These are phyloP conservation scores for Hericium alpestre DNA, from an alignment of 768 basidiomycete species.

Conservation along the genomic window DNA sequence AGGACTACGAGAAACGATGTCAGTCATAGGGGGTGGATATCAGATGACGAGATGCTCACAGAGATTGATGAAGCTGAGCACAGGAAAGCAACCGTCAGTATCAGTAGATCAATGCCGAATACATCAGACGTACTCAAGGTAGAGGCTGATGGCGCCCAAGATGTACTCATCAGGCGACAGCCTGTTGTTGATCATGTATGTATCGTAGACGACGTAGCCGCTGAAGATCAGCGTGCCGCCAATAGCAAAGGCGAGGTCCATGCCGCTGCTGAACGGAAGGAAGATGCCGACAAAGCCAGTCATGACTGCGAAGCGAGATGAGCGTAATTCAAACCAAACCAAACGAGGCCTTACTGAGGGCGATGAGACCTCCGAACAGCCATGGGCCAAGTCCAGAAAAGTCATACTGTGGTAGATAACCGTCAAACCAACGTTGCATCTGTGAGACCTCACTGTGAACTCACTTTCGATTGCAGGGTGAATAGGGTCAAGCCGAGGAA, in stretches of 20 bases:
- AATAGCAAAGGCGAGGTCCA: slow-evolving; percentile 73
- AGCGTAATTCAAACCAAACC: background rate
- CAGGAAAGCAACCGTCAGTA: slow-evolving; percentile 11
- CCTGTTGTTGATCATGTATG: slow-evolving; percentile 79
- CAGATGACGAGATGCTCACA: slow-evolving; percentile 18
- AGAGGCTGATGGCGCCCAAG: slow-evolving; percentile 83
- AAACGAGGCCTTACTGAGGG: slow-evolving; percentile 42
- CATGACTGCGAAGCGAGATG: slow-evolving; percentile 38
- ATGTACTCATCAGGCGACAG: slow-evolving; percentile 92
- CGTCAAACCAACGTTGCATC: background rate
- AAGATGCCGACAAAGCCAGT: slow-evolving; percentile 77
- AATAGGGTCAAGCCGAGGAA: slow-evolving; percentile 92
- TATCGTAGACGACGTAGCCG: slow-evolving; percentile 86
- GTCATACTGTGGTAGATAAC: slow-evolving; percentile 53
- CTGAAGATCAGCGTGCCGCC: slow-evolving; percentile 79
- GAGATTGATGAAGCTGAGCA: slow-evolving; percentile 58
- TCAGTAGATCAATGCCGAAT: slow-evolving; percentile 12
- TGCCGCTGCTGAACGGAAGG: slow-evolving; percentile 72
- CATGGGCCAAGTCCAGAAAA: slow-evolving; percentile 89
- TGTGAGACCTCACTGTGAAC: slow-evolving; percentile 4
- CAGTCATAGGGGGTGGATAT: too few relatives aligned
- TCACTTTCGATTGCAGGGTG: slow-evolving; percentile 86
- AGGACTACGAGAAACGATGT: slow-evolving; percentile 31
- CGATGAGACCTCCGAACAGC: slow-evolving; percentile 77
- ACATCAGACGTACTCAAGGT: slow-evolving; percentile 47